These are phyloP conservation scores for Dendrobium catenatum DNA, from an alignment of 106 monocot species.

Conservation along the genomic window DNA sequence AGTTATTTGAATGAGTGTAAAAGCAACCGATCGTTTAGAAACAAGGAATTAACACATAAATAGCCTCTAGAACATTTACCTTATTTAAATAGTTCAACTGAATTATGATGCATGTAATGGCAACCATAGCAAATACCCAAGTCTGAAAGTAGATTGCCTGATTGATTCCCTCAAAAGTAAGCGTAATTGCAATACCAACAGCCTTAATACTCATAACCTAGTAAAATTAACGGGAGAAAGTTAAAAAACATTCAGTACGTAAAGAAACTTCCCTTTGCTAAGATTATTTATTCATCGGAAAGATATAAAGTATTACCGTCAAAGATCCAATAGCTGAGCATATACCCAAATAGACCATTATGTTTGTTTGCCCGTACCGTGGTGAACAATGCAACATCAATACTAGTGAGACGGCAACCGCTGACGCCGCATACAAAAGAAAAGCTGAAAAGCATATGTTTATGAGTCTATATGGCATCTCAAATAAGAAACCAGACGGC, in stretches of 20 bases:
- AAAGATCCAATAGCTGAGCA: conserved; percentile 86
- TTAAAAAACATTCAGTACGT: background rate
- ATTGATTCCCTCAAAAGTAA: conserved; percentile 80
- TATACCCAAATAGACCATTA: conserved; percentile 80
- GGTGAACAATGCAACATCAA: conserved; percentile 74
- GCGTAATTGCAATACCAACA: conserved; percentile 89
- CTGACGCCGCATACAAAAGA: conserved; percentile 63
- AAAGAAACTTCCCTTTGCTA: background rate
- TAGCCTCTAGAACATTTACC: conserved; percentile 23
- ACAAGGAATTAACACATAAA: background rate
- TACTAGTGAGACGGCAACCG: conserved; percentile 56
- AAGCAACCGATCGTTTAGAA: background rate
- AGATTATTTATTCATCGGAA: background rate
- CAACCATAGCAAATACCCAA: conserved; percentile 77
- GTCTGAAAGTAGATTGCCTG: conserved; percentile 85
- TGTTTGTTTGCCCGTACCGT: conserved; percentile 78
- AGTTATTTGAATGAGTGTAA: too few relatives aligned
- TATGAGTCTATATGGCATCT: background rate
- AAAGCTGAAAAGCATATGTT: conserved; percentile 42
- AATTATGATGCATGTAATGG: conserved; percentile 58
- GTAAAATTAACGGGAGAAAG: background rate
- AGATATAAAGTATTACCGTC: conserved; percentile 40
- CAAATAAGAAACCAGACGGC: conserved; percentile 1
- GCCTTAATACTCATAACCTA: conserved; percentile 98
- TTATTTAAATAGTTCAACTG: conserved; percentile 94